phyloP scores from a whole-genome alignment of 306 rosid species.

The Rosa persica region DNA sequence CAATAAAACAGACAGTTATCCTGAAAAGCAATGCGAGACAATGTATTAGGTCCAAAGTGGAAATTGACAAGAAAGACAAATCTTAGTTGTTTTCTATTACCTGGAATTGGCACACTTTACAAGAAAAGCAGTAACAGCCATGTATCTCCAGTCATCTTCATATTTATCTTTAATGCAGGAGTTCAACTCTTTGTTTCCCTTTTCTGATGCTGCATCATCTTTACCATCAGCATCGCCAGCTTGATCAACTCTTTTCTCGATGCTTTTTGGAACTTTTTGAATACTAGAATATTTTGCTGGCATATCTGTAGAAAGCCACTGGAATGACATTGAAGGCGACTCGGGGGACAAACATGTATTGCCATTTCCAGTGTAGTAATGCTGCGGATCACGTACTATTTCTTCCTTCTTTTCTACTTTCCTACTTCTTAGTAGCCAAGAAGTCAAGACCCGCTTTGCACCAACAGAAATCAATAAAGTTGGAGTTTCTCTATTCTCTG shows the following conservation, averaged over 20 bases:
- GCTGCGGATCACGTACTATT: slow-evolving; percentile 30
- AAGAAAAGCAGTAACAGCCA: slow-evolving; percentile 90
- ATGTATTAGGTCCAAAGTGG: slow-evolving; percentile 22
- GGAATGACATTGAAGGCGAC: slow-evolving; percentile 71
- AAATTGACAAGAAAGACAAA: slow-evolving; percentile 20
- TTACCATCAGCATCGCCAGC: slow-evolving; percentile 34
- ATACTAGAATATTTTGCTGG: slow-evolving; percentile 61
- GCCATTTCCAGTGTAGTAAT: slow-evolving; percentile 34
- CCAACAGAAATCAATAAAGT: slow-evolving; percentile 81
- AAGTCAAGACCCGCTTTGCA: slow-evolving; percentile 93
- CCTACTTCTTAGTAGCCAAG: slow-evolving; percentile 75
- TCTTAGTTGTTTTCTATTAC: slow-evolving; percentile 38
- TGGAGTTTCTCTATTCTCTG: slow-evolving; percentile 50
- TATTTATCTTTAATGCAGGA: slow-evolving; percentile 40
- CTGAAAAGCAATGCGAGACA: slow-evolving; percentile 42
- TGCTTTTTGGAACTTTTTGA: slow-evolving; percentile 33
- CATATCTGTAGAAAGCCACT: slow-evolving; percentile 99
- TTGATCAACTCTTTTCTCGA: slow-evolving; percentile 29
- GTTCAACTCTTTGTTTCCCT: slow-evolving; percentile 38
- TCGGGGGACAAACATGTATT: slow-evolving; percentile 31
- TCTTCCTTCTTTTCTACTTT: slow-evolving; percentile 38
- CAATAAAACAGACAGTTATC: slow-evolving; percentile 84
- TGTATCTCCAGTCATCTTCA: slow-evolving; percentile 98
- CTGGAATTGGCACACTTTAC: slow-evolving; percentile 78
- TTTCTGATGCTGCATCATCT: slow-evolving; percentile 36